Conservation (phyloP, 1,284 basidiomycete genomes). For the Malassezia obtusa region DNA sequence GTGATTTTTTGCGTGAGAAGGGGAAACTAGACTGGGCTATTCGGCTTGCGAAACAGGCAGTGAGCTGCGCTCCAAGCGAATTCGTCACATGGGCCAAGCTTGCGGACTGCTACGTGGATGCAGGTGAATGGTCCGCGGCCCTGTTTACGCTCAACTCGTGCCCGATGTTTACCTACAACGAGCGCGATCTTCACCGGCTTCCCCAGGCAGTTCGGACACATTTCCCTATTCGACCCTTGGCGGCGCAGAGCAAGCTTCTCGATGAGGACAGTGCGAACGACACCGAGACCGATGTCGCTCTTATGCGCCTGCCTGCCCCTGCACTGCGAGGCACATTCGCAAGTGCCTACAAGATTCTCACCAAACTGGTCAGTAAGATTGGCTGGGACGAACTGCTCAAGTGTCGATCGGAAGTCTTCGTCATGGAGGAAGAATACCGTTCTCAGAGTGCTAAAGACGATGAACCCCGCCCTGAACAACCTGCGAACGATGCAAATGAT, state of each 20-base stretch:
- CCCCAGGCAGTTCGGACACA: slow-evolving; percentile 73
- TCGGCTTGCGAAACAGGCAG: slow-evolving; percentile 78
- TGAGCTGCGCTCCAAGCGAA: slow-evolving; percentile 94
- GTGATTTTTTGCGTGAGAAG: slow-evolving; percentile 81
- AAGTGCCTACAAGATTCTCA: slow-evolving; percentile 80
- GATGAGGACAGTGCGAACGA: slow-evolving; percentile 60
- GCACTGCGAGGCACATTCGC: slow-evolving; percentile 90
- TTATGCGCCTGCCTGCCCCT: slow-evolving; percentile 84
- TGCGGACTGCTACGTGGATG: slow-evolving; percentile 84
- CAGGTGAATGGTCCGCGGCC: slow-evolving; percentile 73
- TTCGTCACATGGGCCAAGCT: slow-evolving; percentile 98
- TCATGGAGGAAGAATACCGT: slow-evolving; percentile 99
- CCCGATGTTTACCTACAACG: slow-evolving; percentile 99
- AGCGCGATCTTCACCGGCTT: slow-evolving; percentile 81
- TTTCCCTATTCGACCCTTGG: slow-evolving; percentile 73
- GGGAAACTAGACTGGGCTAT: slow-evolving; percentile 67
- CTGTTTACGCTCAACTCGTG: slow-evolving; percentile 93
- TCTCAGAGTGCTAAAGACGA: slow-evolving; percentile 49
- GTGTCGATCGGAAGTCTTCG: slow-evolving; percentile 85
- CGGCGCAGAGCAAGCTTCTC: slow-evolving; percentile 61
- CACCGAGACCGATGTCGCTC: slow-evolving; percentile 87
- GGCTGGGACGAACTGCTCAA: slow-evolving; percentile 98
- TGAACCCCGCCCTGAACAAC: too few species aligned
- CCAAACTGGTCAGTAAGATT: slow-evolving; percentile 78
- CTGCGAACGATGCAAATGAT: background rate